phyloP scores from a whole-genome alignment of 768 basidiomycete genomes.

The Cystobasidium onofrii region DNA sequence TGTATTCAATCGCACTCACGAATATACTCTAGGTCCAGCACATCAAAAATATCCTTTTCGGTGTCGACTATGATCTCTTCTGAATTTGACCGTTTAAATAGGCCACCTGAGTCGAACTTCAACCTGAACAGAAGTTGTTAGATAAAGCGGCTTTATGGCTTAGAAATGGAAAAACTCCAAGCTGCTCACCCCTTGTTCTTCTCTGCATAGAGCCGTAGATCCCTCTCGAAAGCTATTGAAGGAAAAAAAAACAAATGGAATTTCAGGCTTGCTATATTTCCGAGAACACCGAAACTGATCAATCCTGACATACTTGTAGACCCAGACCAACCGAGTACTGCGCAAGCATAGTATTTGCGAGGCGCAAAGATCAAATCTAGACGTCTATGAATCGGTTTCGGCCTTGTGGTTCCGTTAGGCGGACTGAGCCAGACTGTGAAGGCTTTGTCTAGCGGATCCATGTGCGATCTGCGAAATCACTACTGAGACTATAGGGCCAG shows the following conservation, averaged over 20 bases:
- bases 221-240: slow-evolving; percentile 32
- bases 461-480: slow-evolving; percentile 46
- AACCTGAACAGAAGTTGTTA: background rate
- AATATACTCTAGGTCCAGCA: slow-evolving; percentile 33
- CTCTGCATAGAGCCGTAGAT: slow-evolving; percentile 28
- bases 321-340: slow-evolving; percentile 69
- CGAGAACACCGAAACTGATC: no score
- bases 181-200: slow-evolving; percentile 5
- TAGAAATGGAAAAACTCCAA: no score
- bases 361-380: slow-evolving; percentile 76
- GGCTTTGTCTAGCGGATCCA: slow-evolving; percentile 76
- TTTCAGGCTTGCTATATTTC: background rate
- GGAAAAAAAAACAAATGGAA: no score
- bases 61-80: slow-evolving; percentile 22
- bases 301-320: slow-evolving; percentile 16
- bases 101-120: slow-evolving; percentile 33
- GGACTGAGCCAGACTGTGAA: slow-evolving; percentile 71
- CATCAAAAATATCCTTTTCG: slow-evolving; percentile 33
- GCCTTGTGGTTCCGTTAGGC: slow-evolving; percentile 30
- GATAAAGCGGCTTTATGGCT: no score
- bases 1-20: slow-evolving; percentile 20
- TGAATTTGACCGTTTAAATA: background rate
- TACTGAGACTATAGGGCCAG: slow-evolving; percentile 29
- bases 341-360: slow-evolving; percentile 73
- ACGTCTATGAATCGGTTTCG: slow-evolving; percentile 55